Conservation (phyloP, 2,329 filamentous ascomycete species). For the Colletotrichum australisinense region DNA sequence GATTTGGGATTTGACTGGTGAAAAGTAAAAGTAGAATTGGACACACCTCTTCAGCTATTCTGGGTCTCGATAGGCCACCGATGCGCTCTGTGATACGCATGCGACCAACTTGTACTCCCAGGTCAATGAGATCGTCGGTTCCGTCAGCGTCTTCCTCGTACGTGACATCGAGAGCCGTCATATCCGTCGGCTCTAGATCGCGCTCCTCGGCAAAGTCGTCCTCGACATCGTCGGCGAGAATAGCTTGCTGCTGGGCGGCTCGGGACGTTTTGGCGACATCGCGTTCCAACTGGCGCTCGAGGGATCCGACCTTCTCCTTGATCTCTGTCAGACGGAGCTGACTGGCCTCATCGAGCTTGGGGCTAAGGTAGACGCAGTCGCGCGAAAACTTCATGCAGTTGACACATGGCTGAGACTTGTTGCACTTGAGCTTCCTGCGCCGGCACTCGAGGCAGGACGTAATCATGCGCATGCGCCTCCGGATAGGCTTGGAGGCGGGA, state of each 20-base stretch:
- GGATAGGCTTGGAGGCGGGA: slow-evolving; percentile 55
- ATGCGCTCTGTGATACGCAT: slow-evolving; percentile 81
- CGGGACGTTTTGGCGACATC: slow-evolving; percentile 66
- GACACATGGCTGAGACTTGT: slow-evolving; percentile 77
- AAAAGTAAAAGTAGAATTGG: neutral
- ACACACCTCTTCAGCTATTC: slow-evolving; percentile 76
- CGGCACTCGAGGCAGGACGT: slow-evolving; percentile 78
- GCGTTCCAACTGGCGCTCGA: slow-evolving; percentile 77
- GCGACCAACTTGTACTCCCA: slow-evolving; percentile 78
- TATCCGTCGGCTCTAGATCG: slow-evolving; percentile 70
- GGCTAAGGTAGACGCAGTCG: slow-evolving; percentile 73
- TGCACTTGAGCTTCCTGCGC: slow-evolving; percentile 82
- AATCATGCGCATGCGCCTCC: slow-evolving; percentile 74
- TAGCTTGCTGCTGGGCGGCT: slow-evolving; percentile 47
- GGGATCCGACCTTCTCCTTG: slow-evolving; percentile 80
- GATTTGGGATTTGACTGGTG: neutral
- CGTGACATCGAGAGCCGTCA: slow-evolving; percentile 73
- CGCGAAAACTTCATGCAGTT: slow-evolving; percentile 70
- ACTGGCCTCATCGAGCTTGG: slow-evolving; percentile 75
- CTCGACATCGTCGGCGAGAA: slow-evolving; percentile 62
- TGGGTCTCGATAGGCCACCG: slow-evolving; percentile 77
- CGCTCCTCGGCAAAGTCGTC: slow-evolving; percentile 70
- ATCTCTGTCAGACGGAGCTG: slow-evolving; percentile 79
- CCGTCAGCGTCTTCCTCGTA: slow-evolving; percentile 73
- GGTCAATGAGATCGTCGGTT: slow-evolving; percentile 73